Conservation (phyloP, 805 yeast genomes). For the Yarrowia yakushimensis region DNA sequence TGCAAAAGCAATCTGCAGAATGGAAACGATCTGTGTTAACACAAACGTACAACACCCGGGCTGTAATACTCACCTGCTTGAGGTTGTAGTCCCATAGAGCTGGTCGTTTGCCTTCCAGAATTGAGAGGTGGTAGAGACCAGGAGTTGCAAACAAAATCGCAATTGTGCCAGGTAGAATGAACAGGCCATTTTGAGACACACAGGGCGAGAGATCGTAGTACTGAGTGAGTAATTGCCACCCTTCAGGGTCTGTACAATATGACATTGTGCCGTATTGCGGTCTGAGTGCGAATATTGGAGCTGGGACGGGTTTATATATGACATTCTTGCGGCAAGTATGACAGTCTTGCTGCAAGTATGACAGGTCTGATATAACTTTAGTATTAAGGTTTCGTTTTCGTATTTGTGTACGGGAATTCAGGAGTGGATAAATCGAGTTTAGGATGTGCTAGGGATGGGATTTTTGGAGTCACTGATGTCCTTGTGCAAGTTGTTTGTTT, state of each 20-base stretch:
- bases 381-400: not conserved
- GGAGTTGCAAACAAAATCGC: not conserved
- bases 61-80: constrained; percentile 6
- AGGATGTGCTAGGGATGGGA: not conserved
- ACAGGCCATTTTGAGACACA: not conserved
- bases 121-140: not conserved
- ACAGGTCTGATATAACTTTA: too few relatives aligned
- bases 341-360: too few relatives aligned
- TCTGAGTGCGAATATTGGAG: not conserved
- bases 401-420: not conserved
- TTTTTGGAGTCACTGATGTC: not conserved
- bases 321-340: not conserved
- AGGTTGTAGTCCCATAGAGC: constrained; percentile 12
- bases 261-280: constrained; percentile 4
- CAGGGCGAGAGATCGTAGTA: constrained; percentile 23
- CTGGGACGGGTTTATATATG: not conserved
- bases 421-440: not conserved
- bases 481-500: too few relatives aligned
- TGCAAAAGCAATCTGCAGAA: not conserved
- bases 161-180: not conserved
- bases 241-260: constrained; percentile 15
- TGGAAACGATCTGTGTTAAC: constrained; percentile 10
- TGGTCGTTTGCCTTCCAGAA: not conserved
- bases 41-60: too few relatives aligned
- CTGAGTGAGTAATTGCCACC: constrained; percentile 21